Conservation (phyloP, 768 basidiomycete species). For the Tylopilus balloui region DNA sequence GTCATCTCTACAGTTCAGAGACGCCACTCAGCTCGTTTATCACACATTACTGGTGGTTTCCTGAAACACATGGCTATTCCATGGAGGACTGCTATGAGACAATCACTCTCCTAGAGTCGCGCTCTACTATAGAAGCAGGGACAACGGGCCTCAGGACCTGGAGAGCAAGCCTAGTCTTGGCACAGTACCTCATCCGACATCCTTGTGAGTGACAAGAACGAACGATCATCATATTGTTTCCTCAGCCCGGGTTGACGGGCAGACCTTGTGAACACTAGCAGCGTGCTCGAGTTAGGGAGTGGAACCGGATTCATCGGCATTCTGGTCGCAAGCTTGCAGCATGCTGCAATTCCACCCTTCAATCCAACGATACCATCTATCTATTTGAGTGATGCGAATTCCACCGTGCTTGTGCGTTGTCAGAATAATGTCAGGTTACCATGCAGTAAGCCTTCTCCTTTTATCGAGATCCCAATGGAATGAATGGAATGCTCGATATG, state of each 20-base stretch:
- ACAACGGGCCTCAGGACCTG: slow-evolving; percentile 81
- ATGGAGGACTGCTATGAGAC: slow-evolving; percentile 31
- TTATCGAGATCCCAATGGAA: too few relatives aligned
- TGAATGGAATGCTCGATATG: background rate
- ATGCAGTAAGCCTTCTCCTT: slow-evolving; percentile 53
- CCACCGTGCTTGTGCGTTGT: slow-evolving; percentile 59
- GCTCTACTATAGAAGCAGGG: slow-evolving; percentile 66
- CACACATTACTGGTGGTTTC: slow-evolving; percentile 58
- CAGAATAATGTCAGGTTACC: slow-evolving; percentile 52
- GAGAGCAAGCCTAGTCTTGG: slow-evolving; percentile 65
- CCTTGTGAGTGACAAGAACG: slow-evolving; percentile 40
- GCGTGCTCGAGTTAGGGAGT: slow-evolving; percentile 70
- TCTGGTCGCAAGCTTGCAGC: slow-evolving; percentile 54
- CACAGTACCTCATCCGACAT: slow-evolving; percentile 54
- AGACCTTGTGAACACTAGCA: slow-evolving; percentile 27
- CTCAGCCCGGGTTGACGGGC: background rate
- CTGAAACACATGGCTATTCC: background rate
- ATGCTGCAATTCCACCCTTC: background rate
- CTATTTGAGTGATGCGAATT: slow-evolving; percentile 63
- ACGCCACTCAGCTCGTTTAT: slow-evolving; percentile 46
- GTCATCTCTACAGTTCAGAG: slow-evolving; percentile 18
- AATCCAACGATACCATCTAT: slow-evolving; percentile 24
- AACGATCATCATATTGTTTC: background rate
- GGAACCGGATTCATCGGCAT: slow-evolving; percentile 75
- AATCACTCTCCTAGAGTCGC: slow-evolving; percentile 67